phyloP scores from a whole-genome alignment of 1,284 basidiomycete species.

The Marasmius tenuissimus region DNA sequence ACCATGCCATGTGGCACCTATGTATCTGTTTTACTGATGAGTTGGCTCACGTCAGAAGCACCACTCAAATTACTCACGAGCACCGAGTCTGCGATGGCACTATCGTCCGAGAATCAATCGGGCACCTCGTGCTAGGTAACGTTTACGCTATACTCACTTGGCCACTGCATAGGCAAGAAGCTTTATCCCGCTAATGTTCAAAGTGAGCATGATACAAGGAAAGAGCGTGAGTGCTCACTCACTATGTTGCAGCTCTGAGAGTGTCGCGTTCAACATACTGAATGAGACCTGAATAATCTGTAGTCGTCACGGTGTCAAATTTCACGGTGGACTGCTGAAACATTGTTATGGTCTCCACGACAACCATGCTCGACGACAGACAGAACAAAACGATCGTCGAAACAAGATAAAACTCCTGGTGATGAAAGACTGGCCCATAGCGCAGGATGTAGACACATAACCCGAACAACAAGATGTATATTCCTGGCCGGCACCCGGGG shows the following conservation, averaged over 20 bases:
- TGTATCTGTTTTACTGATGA: background rate
- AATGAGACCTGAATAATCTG: background rate
- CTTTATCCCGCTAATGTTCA: background rate
- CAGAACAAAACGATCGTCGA: background rate
- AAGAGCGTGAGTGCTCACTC: background rate
- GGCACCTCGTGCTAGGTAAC: no score
- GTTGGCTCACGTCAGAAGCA: background rate
- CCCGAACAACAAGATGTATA: background rate
- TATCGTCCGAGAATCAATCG: background rate
- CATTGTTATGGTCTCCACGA: background rate
- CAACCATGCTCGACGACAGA: background rate
- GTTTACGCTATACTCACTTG: background rate
- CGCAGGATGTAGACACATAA: background rate
- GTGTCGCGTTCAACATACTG: background rate
- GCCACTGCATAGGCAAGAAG: background rate
- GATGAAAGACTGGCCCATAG: background rate
- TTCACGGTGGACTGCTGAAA: background rate
- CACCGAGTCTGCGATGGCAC: background rate
- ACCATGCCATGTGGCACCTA: background rate
- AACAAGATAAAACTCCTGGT: background rate
- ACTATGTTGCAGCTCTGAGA: background rate
- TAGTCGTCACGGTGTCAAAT: background rate
- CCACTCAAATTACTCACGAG: background rate
- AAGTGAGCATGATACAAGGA: background rate
- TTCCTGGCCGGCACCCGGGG: no score